A percentile compares a stretch with the other conserved stretches of the same genome.
phyloP scores from a whole-genome alignment of 73 alveolate genomes.

The Tetrahymena elliotti region DNA sequence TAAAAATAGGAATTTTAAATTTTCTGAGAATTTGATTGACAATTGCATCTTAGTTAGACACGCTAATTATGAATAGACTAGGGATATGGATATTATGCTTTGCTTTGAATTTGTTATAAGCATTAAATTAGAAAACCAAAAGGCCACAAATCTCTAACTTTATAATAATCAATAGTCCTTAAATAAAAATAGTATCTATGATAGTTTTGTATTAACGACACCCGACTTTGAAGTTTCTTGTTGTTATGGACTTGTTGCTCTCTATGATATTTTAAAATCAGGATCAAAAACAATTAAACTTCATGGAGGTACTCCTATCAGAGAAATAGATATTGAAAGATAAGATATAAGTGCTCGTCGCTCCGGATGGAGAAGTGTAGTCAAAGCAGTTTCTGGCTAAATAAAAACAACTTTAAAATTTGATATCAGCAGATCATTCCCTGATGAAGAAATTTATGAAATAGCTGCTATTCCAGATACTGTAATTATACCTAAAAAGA shows the following conservation, averaged over 20 bases:
- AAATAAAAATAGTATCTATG: background rate
- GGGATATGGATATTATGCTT: conserved; percentile 8
- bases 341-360: conserved; percentile 23
- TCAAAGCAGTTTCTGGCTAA: conserved; percentile 16
- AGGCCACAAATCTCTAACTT: background rate
- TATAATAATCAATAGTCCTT: background rate
- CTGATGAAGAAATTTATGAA: background rate
- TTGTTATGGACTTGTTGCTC: conserved; percentile 25
- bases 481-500: conserved; percentile 14
- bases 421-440: background rate
- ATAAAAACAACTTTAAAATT: conserved; percentile 10
- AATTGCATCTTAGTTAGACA: conserved; percentile 6
- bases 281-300: conserved; percentile 3
- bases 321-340: conserved; percentile 22
- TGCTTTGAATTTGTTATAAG: conserved; percentile 13
- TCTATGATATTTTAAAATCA: conserved; percentile 11
- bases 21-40: background rate
- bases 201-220: background rate
- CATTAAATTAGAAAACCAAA: background rate
- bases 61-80: conserved; percentile 25
- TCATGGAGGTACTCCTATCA: conserved; percentile 36
- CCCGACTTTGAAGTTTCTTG: conserved; percentile 14
- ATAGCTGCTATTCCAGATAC: conserved; percentile 18
- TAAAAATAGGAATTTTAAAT: background rate
- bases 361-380: conserved; percentile 41